Evolutionary conservation across 257 asterid genomes (phyloP), one percentile per base, ranked within the genome.

Genomic region (Linaria vulgaris): DNA sequence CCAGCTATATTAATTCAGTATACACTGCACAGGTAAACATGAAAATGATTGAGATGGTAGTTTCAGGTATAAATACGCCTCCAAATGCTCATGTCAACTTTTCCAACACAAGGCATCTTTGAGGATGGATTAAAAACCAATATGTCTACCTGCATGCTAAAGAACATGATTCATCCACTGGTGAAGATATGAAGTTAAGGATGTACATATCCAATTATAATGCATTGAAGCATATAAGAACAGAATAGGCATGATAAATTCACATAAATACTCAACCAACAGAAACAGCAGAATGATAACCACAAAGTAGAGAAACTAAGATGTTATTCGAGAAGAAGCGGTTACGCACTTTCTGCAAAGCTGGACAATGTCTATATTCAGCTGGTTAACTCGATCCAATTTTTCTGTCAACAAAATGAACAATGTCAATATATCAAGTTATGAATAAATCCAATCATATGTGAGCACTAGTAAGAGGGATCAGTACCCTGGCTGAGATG

Each of bases 301-400:
- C 20, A 12, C 55, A 25, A 23, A 44, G 45, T 22, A 39, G 66
- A 54, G 54, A 64, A 39, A 61, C 20, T 56, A 53, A 19, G 56
- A 66, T 17, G 49, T 24, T 6, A 13, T 48, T 30, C 21, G 53
- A 58, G 59, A 54, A 56, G 63, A 24, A 66, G 27, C 39, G 53
- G 20, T 61, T 67, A 79, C 99, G 76, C 81, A 92, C 99, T 92
- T 83, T 80, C 95, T 83, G 82, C 87, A 81, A 51, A 85, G 84
- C 79, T 76, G 97, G 72, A 89, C 79, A 74, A 92, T 89, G 72
- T 83, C 82, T 30, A 79, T 72, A 61, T 70, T 80, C 49, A 92
- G 87, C 78, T 79, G 81, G 75, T 82, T 87, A 59, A 83, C 83
- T 72, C 84, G 82, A 51, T 83, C 90, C 72, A 85, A 56, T 58